Conservation (phyloP, 306 rosid genomes). For the Cucurbita pepo region DNA sequence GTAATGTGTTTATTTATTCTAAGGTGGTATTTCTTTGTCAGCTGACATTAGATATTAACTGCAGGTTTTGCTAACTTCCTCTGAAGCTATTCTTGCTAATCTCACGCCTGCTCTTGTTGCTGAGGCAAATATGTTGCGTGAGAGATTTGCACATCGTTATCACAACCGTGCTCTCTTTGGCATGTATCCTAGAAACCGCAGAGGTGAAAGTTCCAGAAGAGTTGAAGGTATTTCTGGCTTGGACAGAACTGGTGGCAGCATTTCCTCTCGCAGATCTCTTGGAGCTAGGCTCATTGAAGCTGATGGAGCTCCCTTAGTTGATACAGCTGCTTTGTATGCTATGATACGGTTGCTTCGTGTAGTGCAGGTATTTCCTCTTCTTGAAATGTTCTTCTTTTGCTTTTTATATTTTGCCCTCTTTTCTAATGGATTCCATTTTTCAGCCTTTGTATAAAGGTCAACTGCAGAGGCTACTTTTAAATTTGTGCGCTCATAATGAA, state of each 20-base stretch:
- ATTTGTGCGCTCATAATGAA: constrained; percentile 75
- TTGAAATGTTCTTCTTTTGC: constrained; percentile 1
- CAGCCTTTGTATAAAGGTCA: constrained; percentile 96
- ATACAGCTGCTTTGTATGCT: constrained; percentile 63
- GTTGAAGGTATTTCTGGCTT: constrained; percentile 64
- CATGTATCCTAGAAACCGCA: constrained; percentile 79
- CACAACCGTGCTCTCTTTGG: constrained; percentile 76
- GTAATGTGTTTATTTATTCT: constrained; percentile 19
- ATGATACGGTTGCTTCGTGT: constrained; percentile 78
- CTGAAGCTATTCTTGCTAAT: constrained; percentile 87
- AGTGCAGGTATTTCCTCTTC: constrained; percentile 48
- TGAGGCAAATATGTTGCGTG: constrained; percentile 90
- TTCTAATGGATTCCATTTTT: constrained; percentile 17
- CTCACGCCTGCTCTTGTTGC: constrained; percentile 98
- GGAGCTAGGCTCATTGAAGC: constrained; percentile 79
- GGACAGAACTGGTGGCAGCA: constrained; percentile 47
- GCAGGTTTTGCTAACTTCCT: constrained; percentile 90
- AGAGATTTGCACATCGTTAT: constrained; percentile 89
- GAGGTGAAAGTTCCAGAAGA: constrained; percentile 80
- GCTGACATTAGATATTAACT: neutral
- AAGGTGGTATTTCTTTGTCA: constrained; percentile 4
- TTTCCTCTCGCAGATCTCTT: constrained; percentile 57
- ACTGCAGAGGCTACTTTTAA: constrained; percentile 88
- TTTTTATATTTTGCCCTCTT: neutral
- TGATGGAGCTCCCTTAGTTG: constrained; percentile 86